Conservation (phyloP, 768 basidiomycete genomes). For the Mycena polygramma region DNA sequence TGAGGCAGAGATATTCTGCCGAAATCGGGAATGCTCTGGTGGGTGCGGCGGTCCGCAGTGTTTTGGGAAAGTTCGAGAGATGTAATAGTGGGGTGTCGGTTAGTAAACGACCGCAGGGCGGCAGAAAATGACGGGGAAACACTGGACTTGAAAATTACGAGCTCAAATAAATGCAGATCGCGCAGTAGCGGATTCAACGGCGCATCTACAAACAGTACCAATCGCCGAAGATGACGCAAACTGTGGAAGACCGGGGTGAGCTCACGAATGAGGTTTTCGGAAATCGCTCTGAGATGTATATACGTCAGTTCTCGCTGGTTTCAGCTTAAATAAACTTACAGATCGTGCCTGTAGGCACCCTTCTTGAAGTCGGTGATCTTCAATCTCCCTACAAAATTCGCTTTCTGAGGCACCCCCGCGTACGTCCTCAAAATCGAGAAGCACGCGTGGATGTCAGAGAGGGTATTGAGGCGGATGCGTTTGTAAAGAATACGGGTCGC, state of each 20-base stretch:
- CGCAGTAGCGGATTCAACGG: not conserved
- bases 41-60: not conserved
- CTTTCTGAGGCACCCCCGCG: not conserved
- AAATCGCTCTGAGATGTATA: not conserved
- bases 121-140: not conserved
- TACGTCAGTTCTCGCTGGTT: no score
- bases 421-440: not conserved
- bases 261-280: not conserved
- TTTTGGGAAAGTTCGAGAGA: not conserved
- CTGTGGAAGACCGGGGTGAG: not conserved
- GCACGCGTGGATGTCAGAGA: not conserved
- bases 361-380: not conserved
- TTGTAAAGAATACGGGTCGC: not conserved
- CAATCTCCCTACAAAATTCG: not conserved
- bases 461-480: not conserved
- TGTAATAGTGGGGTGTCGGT: not conserved
- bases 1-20: not conserved
- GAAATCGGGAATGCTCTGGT: not conserved
- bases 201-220: not conserved
- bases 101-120: not conserved
- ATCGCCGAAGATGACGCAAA: not conserved
- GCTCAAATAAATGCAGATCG: not conserved
- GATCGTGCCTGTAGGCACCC: not conserved
- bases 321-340: not conserved
- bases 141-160: not conserved